Conservation (phyloP, 2,329 filamentous ascomycete species). For the Ploettnerulaceae sp. region DNA sequence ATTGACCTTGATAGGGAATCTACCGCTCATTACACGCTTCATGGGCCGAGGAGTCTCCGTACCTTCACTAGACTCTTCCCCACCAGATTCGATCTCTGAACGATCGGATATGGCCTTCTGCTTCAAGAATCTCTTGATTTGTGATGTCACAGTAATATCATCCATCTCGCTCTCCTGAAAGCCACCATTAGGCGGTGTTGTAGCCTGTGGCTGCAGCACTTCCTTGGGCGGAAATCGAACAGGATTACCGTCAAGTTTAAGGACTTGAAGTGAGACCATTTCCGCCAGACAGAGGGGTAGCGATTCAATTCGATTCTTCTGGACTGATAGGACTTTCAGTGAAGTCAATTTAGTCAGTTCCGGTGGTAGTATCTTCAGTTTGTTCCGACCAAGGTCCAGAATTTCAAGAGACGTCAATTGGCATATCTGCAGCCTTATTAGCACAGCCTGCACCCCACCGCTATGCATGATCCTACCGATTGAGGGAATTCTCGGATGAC, state of each 20-base stretch:
- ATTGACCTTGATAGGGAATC: conserved; percentile 68
- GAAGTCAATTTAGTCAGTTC: conserved; percentile 78
- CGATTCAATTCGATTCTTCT: conserved; percentile 80
- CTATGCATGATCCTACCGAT: conserved; percentile 45
- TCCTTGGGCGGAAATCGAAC: conserved; percentile 74
- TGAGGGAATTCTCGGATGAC: conserved; percentile 62
- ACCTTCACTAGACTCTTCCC: conserved; percentile 65
- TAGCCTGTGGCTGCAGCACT: conserved; percentile 55
- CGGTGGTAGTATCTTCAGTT: conserved; percentile 69
- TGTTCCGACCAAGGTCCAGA: conserved; percentile 86
- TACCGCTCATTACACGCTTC: conserved; percentile 58
- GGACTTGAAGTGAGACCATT: conserved; percentile 81
- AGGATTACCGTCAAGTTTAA: conserved; percentile 87
- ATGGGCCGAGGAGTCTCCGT: conserved; percentile 71
- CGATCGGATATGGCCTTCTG: conserved; percentile 45
- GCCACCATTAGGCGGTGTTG: conserved; percentile 51
- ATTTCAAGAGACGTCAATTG: conserved; percentile 85
- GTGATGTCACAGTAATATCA: conserved; percentile 54
- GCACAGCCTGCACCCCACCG: not conserved
- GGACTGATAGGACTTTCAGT: conserved; percentile 82
- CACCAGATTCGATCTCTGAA: conserved; percentile 50
- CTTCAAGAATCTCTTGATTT: conserved; percentile 57
- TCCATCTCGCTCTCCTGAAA: conserved; percentile 56
- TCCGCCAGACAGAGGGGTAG: conserved; percentile 80
- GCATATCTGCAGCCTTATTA: conserved; percentile 58